Evolutionary conservation across 345 rosid species (phyloP).

Genomic region (Populus pruinosa): DNA sequence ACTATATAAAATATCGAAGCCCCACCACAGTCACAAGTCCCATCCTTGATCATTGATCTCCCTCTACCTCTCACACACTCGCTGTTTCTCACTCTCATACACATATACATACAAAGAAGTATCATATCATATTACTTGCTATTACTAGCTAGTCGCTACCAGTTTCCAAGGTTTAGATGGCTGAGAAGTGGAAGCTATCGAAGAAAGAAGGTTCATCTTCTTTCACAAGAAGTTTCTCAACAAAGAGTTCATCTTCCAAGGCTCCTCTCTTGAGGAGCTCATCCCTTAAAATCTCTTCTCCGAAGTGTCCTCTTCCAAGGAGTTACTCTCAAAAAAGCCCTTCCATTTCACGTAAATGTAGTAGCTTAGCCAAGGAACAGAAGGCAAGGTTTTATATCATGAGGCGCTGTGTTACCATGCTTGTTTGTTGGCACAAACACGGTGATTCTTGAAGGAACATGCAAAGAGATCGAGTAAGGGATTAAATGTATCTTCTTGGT

Average conservation of each 20-base stretch:
- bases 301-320: slow-evolving; percentile 41
- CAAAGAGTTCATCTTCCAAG: slow-evolving; percentile 63
- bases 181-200: slow-evolving; percentile 70
- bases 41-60: slow-evolving; percentile 7
- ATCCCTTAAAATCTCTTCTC: slow-evolving; percentile 53
- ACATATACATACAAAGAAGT: background rate
- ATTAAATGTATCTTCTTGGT: slow-evolving; percentile 3
- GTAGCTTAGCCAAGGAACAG: slow-evolving; percentile 90
- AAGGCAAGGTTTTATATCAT: slow-evolving; percentile 94
- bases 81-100: background rate
- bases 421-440: slow-evolving; percentile 96
- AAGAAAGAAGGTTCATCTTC: slow-evolving; percentile 46
- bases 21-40: slow-evolving; percentile 15
- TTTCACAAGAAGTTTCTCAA: slow-evolving; percentile 64
- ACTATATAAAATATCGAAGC: slow-evolving; percentile 23
- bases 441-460: slow-evolving; percentile 55
- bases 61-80: background rate
- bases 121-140: background rate
- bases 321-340: slow-evolving; percentile 54
- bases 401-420: slow-evolving; percentile 98
- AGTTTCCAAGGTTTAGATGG: slow-evolving; percentile 43
- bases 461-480: background rate
- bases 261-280: slow-evolving; percentile 56
- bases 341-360: slow-evolving; percentile 66
- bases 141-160: background rate